A percentile compares a stretch with the other conserved stretches of the same genome.
Evolutionary conservation across 495 filamentous ascomycete genomes (phyloP).

Genomic region (Aspergillus wentii): DNA sequence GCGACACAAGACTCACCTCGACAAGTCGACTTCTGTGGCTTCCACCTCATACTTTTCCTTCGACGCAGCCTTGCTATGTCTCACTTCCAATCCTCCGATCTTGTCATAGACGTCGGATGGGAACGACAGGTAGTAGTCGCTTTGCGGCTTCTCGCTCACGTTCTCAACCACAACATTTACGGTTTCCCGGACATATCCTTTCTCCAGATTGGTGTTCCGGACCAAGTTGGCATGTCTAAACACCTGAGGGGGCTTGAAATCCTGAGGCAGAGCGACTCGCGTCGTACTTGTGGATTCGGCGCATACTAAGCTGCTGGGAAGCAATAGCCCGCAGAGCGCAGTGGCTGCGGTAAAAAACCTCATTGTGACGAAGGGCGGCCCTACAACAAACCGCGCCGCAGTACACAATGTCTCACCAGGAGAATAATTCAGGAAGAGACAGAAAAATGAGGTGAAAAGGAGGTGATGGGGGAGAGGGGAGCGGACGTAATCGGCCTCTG

Average conservation of each 20-base stretch:
- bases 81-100: slow-evolving; percentile 83
- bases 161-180: slow-evolving; percentile 96
- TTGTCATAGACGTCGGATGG: slow-evolving; percentile 64
- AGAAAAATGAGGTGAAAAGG: slow-evolving; percentile 9
- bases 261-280: slow-evolving; percentile 52
- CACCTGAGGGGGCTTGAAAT: slow-evolving; percentile 81
- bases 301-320: slow-evolving; percentile 31
- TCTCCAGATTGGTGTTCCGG: slow-evolving; percentile 86
- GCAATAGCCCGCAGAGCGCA: slow-evolving; percentile 34
- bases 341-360: slow-evolving; percentile 38
- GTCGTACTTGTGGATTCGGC: slow-evolving; percentile 27
- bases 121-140: slow-evolving; percentile 87
- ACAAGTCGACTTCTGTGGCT: slow-evolving; percentile 37
- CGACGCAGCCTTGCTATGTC: slow-evolving; percentile 75
- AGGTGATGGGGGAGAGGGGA: slow-evolving; percentile 12
- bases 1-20: slow-evolving; percentile 22
- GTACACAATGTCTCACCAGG: slow-evolving; percentile 21
- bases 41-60: slow-evolving; percentile 63
- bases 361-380: slow-evolving; percentile 29
- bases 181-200: slow-evolving; percentile 80
- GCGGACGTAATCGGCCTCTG: slow-evolving; percentile 5
- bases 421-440: slow-evolving; percentile 15
- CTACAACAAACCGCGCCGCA: slow-evolving; percentile 20
- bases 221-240: slow-evolving; percentile 91
- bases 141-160: slow-evolving; percentile 66